phyloP scores from a whole-genome alignment of 148 eudicot genomes.

The Fagopyrum tataricum region DNA sequence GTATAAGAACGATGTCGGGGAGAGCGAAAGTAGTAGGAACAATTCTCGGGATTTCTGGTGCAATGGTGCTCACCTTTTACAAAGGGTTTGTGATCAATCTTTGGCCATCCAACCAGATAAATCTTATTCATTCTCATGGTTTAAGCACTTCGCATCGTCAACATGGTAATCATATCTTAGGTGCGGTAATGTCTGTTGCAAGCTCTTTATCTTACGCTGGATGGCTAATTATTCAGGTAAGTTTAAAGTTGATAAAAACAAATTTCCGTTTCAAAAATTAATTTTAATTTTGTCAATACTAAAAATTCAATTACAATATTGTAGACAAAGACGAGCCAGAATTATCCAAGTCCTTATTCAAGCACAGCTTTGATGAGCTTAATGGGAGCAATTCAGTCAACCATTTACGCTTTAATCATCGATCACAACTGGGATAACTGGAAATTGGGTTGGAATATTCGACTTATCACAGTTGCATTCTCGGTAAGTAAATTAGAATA shows the following conservation, averaged over 20 bases:
- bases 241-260: neutral
- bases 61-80: conserved; percentile 69
- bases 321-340: conserved; percentile 29
- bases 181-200: conserved; percentile 25
- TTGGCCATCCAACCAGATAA: conserved; percentile 34
- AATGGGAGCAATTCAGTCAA: conserved; percentile 44
- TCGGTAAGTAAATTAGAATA: neutral
- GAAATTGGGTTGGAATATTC: conserved; percentile 66
- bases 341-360: conserved; percentile 48
- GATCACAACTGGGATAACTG: conserved; percentile 55
- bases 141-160: neutral
- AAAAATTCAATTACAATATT: neutral
- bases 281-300: neutral
- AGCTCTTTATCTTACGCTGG: conserved; percentile 28
- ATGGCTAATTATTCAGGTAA: conserved; percentile 49
- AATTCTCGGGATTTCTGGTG: conserved; percentile 48
- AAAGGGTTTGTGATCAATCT: conserved; percentile 51
- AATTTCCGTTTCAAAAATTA: neutral
- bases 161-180: conserved; percentile 18
- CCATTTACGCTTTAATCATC: conserved; percentile 30
- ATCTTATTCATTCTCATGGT: conserved; percentile 21
- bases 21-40: conserved; percentile 69
- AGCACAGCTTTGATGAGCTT: conserved; percentile 45
- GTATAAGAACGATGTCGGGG: conserved; percentile 34
- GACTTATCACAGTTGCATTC: conserved; percentile 40